Base-by-base conservation (phyloP, 2,329 filamentous ascomycete species). In the Pseudocercospora ulei region DNA sequence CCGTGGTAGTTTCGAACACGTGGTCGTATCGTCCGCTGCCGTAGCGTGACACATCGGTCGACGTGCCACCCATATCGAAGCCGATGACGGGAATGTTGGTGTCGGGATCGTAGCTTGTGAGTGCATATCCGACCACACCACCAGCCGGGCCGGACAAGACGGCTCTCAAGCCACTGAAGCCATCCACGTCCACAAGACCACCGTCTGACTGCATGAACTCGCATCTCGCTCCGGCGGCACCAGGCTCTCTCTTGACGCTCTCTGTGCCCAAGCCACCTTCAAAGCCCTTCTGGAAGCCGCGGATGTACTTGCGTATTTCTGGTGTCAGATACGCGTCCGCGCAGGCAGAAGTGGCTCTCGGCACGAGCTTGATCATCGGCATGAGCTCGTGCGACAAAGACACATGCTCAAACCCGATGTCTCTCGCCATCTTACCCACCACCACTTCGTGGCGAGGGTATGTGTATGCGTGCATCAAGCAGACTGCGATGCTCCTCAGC, bases 181-280 rank as follows among this genome's bases (percentile, higher is more conserved):
- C 78, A 39, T 82, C 77, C 0, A 86, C 80, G 47, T 86, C 81
- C 0, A 75, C 72, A 2, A 78, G 59, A 2, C 73, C 74, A 17
- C 83, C 84, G 48, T 92, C 83, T 6, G 80, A 86, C 60, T 94
- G 85, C 86, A 94, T 94, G 51, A 95, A 94, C 59, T 95, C 86
- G 63, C 87, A 95, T 47, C 87, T 70, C 3, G 84, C 82, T 3
- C 80, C 81, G 52, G 72, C 80, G 3, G 67, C 61, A 0, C 78
- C 80, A 17, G 66, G 61, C 44, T 79, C 73, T 9, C 74, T 66
- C 59, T 80, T 77, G 3, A 90, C 80, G 44, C 78, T 84, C 51
- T 79, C 75, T 0, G 76, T 78, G 2, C 85, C 85, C 0, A 95
- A 65, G 0, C 83, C 82, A 6, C 86, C 85, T 41, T 76, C 73